These are phyloP conservation scores for Alternaria atra DNA, from an alignment of 2,329 filamentous ascomycete genomes.

Conservation along the genomic window DNA sequence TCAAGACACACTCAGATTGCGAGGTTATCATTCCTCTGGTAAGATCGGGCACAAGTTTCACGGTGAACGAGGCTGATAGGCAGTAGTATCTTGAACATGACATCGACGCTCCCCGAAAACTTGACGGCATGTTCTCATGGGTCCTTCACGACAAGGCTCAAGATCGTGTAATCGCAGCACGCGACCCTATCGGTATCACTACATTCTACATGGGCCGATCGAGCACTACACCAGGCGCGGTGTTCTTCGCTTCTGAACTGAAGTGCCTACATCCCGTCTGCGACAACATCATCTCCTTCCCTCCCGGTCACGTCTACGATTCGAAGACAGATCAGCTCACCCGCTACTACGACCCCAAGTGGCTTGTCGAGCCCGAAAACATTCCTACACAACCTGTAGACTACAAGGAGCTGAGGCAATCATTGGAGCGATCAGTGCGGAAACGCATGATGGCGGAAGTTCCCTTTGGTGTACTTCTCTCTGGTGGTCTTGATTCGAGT, in stretches of 20 bases:
- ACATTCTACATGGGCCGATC: conserved; percentile 95
- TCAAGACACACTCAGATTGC: conserved; percentile 99
- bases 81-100: conserved; percentile 87
- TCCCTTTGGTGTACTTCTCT: conserved; percentile 94
- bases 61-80: conserved; percentile 26
- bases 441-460: conserved; percentile 99
- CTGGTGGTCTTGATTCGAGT: conserved; percentile 94
- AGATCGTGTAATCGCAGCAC: conserved; percentile 90
- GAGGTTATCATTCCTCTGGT: conserved; percentile 98
- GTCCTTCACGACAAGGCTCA: conserved; percentile 96
- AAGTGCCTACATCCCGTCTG: conserved; percentile 94
- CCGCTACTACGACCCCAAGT: conserved; percentile 89
- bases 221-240: conserved; percentile 80
- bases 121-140: conserved; percentile 99
- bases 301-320: conserved; percentile 95
- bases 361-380: conserved; percentile 81
- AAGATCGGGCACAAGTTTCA: conserved; percentile 49
- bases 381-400: conserved; percentile 84
- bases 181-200: conserved; percentile 96
- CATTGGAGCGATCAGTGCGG: conserved; percentile 88
- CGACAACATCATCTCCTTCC: conserved; percentile 94
- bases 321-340: conserved; percentile 86
- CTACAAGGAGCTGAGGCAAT: conserved; percentile 80
- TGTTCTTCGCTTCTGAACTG: conserved; percentile 96
- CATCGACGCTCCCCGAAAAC: conserved; percentile 87